phyloP scores from a whole-genome alignment of 345 rosid species.

The Eucalyptus curtisii region DNA sequence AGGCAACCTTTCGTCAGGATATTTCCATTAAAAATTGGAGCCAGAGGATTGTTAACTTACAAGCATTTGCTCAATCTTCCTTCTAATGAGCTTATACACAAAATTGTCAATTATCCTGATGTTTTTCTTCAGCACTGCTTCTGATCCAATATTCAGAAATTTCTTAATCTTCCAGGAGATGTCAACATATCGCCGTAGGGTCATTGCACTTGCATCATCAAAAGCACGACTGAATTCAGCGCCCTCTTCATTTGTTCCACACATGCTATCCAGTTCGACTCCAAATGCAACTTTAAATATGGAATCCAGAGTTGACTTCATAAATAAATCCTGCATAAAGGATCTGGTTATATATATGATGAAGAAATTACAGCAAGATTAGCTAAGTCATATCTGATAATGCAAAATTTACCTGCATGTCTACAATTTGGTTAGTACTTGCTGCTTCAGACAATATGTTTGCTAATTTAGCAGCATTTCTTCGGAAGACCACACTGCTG shows the following conservation, averaged over 20 bases:
- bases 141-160: slow-evolving; percentile 42
- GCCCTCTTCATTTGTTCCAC: slow-evolving; percentile 37
- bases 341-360: background rate
- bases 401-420: slow-evolving; percentile 21
- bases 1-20: background rate
- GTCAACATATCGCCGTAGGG: slow-evolving; percentile 38
- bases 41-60: slow-evolving; percentile 10
- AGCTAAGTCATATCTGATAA: background rate
- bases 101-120: slow-evolving; percentile 20
- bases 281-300: slow-evolving; percentile 54
- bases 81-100: slow-evolving; percentile 36
- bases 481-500: slow-evolving; percentile 24
- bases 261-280: slow-evolving; percentile 39
- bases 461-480: slow-evolving; percentile 25
- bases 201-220: slow-evolving; percentile 46
- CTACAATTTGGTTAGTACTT: slow-evolving; percentile 1
- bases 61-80: slow-evolving; percentile 30
- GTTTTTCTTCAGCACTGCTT: slow-evolving; percentile 34
- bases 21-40: background rate
- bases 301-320: slow-evolving; percentile 58
- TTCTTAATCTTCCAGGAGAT: slow-evolving; percentile 42
- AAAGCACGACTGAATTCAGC: slow-evolving; percentile 26
- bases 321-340: slow-evolving; percentile 29
- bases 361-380: background rate
- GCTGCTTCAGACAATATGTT: slow-evolving; percentile 15